These are phyloP conservation scores for Linanthus parryae DNA, from an alignment of 148 eudicot species.

Conservation along the genomic window DNA sequence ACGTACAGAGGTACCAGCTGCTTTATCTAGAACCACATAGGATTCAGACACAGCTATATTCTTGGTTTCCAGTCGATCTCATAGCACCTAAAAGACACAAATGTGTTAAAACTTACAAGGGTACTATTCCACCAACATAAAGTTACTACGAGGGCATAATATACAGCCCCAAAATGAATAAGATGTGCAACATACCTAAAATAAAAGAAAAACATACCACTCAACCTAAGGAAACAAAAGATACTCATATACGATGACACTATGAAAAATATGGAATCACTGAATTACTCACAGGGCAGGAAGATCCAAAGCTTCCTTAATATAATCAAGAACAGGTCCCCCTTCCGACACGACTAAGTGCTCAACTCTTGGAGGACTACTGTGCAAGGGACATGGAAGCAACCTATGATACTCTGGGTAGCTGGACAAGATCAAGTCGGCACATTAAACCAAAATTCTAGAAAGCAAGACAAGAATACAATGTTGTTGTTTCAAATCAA, in stretches of 20 bases:
- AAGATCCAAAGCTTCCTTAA: constrained; percentile 65
- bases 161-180: constrained; percentile 89
- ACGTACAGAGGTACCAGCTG: constrained; percentile 97
- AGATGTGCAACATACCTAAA: constrained; percentile 96
- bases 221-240: neutral
- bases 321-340: constrained; percentile 66
- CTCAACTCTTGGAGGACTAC: constrained; percentile 74
- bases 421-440: constrained; percentile 30
- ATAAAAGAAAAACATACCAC: too few relatives aligned
- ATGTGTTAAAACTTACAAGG: constrained; percentile 3
- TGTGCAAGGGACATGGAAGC: constrained; percentile 64
- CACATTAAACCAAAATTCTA: too few relatives aligned
- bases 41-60: constrained; percentile 67
- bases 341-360: constrained; percentile 84
- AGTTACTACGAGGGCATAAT: constrained; percentile 81
- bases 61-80: constrained; percentile 96
- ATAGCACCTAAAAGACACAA: constrained; percentile 58
- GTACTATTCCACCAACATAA: too few relatives aligned
- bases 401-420: constrained; percentile 55
- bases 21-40: constrained; percentile 90
- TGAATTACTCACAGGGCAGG: constrained; percentile 65
- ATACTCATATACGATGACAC: neutral
- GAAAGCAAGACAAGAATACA: too few relatives aligned
- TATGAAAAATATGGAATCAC: constrained; percentile 3
- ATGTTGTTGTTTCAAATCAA: too few relatives aligned